Conservation (phyloP, 2,329 filamentous ascomycete species). For the Aspergillus novoparasiticus region DNA sequence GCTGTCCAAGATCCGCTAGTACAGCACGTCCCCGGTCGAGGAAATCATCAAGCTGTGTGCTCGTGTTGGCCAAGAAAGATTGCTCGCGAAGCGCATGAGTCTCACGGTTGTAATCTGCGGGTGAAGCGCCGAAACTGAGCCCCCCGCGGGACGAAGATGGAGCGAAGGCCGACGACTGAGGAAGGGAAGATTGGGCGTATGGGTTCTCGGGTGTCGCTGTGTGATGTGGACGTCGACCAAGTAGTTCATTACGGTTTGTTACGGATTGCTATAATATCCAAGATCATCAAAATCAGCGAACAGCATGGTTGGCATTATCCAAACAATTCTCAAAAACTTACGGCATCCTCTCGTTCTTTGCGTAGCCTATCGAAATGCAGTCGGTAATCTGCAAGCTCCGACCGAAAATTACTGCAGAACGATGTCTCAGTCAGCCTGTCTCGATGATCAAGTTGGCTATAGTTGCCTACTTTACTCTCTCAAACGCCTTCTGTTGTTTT, state of each 20-base stretch:
- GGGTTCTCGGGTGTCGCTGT: slow-evolving; percentile 88
- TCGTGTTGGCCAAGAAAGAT: slow-evolving; percentile 79
- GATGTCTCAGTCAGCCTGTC: neutral
- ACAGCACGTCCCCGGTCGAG: slow-evolving; percentile 89
- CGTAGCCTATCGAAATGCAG: slow-evolving; percentile 77
- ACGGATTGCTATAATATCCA: slow-evolving; percentile 52
- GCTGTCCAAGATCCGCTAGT: slow-evolving; percentile 81
- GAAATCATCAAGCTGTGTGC: slow-evolving; percentile 88
- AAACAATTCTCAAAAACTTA: slow-evolving; percentile 34
- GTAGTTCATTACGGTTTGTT: slow-evolving; percentile 76
- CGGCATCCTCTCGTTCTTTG: slow-evolving; percentile 72
- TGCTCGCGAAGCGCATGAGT: slow-evolving; percentile 85
- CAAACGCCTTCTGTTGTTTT: slow-evolving; percentile 88
- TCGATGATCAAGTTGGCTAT: no score
- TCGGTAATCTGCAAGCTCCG: slow-evolving; percentile 79
- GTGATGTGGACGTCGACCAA: slow-evolving; percentile 80
- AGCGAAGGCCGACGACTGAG: slow-evolving; percentile 46
- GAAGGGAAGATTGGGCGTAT: slow-evolving; percentile 67
- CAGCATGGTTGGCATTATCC: no score
- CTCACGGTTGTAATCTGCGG: slow-evolving; percentile 69
- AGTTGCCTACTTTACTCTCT: slow-evolving; percentile 66
- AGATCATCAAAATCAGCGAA: neutral
- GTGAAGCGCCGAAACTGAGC: slow-evolving; percentile 48
- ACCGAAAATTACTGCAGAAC: slow-evolving; percentile 67
- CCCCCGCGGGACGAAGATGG: slow-evolving; percentile 38